Conservation (phyloP, 2,329 filamentous ascomycete species). For the Teratosphaeria epicoccoides region DNA sequence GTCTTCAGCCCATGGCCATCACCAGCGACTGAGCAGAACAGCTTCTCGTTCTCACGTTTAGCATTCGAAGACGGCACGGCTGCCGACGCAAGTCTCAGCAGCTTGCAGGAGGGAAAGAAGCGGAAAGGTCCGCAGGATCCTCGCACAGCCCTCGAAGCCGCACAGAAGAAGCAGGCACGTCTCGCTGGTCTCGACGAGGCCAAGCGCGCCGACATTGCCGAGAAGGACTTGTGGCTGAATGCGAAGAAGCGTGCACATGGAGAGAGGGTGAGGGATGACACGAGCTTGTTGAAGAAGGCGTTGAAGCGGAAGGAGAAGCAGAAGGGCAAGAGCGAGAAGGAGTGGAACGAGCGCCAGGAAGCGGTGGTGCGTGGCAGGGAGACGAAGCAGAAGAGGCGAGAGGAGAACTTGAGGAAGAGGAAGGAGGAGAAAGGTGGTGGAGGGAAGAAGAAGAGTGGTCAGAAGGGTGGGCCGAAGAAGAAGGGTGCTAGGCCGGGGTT, state of each 20-base stretch:
- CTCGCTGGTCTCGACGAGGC: conserved; percentile 63
- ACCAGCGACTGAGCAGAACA: conserved; percentile 35
- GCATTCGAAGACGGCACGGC: conserved; percentile 78
- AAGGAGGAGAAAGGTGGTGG: conserved; percentile 74
- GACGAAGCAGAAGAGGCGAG: conserved; percentile 40
- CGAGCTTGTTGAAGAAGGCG: conserved; percentile 79
- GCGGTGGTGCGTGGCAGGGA: conserved; percentile 38
- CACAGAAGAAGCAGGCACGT: conserved; percentile 76
- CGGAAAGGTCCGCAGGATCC: conserved; percentile 76
- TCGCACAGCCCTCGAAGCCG: conserved; percentile 72
- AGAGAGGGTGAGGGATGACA: conserved; percentile 80
- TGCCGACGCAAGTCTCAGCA: conserved; percentile 58
- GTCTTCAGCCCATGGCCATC: conserved; percentile 39
- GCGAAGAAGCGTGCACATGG: conserved; percentile 83
- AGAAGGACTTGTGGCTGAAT: conserved; percentile 90
- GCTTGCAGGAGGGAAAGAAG: conserved; percentile 52
- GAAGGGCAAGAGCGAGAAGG: conserved; percentile 19
- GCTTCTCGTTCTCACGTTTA: conserved; percentile 85
- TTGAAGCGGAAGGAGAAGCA: conserved; percentile 82
- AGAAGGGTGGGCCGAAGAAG: conserved; percentile 45
- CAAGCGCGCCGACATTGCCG: conserved; percentile 75
- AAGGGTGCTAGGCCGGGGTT: conserved; percentile 48
- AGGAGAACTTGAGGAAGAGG: conserved; percentile 53
- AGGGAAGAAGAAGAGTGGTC: conserved; percentile 52
- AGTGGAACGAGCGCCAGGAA: conserved; percentile 35